These are phyloP conservation scores for Cajanus cajan DNA, from an alignment of 306 rosid species.

Conservation along the genomic window DNA sequence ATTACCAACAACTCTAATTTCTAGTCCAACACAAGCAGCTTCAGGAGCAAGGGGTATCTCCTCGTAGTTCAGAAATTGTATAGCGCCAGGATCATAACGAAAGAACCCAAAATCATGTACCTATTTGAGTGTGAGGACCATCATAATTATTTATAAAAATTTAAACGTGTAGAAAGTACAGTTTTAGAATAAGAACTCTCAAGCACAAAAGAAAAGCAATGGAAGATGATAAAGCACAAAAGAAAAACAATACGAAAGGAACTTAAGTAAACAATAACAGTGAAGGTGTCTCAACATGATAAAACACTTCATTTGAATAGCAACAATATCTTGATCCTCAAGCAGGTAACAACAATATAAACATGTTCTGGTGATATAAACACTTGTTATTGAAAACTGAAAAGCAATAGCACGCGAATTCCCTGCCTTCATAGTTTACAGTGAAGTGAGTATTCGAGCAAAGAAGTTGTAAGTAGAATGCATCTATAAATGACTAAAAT, in stretches of 20 bases:
- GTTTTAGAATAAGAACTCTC: neutral
- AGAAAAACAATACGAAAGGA: neutral
- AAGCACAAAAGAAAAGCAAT: neutral
- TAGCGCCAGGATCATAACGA: conserved; percentile 75
- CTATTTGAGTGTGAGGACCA: conserved; percentile 35
- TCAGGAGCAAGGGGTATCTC: conserved; percentile 94
- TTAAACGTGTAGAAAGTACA: neutral
- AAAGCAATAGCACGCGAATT: neutral
- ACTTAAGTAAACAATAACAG: neutral
- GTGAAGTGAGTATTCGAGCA: conserved; percentile 1
- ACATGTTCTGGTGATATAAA: neutral
- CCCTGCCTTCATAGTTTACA: neutral
- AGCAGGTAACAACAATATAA: neutral
- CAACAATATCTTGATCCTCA: neutral
- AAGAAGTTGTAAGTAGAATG: neutral
- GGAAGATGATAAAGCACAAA: neutral
- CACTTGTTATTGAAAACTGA: neutral
- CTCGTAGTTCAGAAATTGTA: conserved; percentile 77
- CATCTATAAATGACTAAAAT: neutral
- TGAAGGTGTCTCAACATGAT: neutral
- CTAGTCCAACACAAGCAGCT: conserved; percentile 89
- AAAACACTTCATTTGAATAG: neutral
- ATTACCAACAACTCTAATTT: conserved; percentile 96
- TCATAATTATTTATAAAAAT: neutral
- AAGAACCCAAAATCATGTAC: conserved; percentile 99